phyloP scores from a whole-genome alignment of 2,329 filamentous ascomycete species.

The Pseudopithomyces chartarum region DNA sequence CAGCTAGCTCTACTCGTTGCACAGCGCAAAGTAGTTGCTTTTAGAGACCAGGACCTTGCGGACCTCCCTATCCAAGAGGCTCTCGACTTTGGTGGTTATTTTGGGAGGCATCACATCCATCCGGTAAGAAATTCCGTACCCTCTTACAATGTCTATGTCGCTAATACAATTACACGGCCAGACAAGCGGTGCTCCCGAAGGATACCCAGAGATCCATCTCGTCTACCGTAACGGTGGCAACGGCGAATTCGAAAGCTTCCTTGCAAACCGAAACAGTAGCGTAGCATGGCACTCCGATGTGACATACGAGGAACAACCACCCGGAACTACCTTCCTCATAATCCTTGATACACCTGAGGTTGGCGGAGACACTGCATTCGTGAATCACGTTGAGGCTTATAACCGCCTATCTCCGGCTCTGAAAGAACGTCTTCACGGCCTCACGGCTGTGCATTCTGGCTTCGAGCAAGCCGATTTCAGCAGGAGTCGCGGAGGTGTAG shows the following conservation, averaged over 20 bases:
- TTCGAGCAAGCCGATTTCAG: constrained; percentile 74
- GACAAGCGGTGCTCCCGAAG: constrained; percentile 68
- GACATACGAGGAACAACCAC: constrained; percentile 81
- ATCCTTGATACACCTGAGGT: constrained; percentile 75
- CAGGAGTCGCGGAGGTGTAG: constrained; percentile 65
- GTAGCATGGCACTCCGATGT: constrained; percentile 87
- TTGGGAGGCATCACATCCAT: constrained; percentile 77
- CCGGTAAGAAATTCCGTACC: constrained; percentile 54
- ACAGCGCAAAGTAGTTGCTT: constrained; percentile 74
- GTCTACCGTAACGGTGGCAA: constrained; percentile 71
- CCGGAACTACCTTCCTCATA: constrained; percentile 84
- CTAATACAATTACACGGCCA: constrained; percentile 47
- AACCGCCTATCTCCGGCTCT: constrained; percentile 76
- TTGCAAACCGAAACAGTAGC: constrained; percentile 70
- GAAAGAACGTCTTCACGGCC: constrained; percentile 74
- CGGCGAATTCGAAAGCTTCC: constrained; percentile 60
- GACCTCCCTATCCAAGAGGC: constrained; percentile 70
- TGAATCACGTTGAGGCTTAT: constrained; percentile 77
- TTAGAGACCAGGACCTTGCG: constrained; percentile 68
- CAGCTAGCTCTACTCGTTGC: constrained; percentile 74
- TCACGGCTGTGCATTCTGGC: constrained; percentile 78
- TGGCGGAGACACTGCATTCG: constrained; percentile 82
- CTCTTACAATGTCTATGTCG: constrained; percentile 28
- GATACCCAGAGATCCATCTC: constrained; percentile 73
- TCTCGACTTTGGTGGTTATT: constrained; percentile 71